Conservation (phyloP, 169 alveolate species). For the Eimeria sp. region DNA sequence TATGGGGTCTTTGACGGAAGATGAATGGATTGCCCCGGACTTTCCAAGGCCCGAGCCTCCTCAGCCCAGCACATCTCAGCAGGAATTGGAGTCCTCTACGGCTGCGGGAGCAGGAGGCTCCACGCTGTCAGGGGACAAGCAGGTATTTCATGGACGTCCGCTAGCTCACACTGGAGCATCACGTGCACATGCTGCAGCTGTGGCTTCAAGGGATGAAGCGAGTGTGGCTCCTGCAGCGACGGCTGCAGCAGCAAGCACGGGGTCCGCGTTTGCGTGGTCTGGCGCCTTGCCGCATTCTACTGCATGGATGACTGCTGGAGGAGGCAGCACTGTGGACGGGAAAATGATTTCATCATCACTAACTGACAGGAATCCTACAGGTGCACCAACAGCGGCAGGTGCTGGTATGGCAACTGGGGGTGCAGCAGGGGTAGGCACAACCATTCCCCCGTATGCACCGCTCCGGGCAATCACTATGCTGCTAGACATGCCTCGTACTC, state of each 20-base stretch:
- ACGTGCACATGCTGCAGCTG: not conserved
- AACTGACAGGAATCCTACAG: not conserved
- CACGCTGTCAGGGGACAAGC: not conserved
- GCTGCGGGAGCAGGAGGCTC: not conserved
- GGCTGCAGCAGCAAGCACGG: not conserved
- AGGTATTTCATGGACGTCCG: not conserved
- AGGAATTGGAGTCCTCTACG: not conserved
- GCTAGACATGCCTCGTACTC: not conserved
- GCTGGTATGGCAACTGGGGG: not conserved
- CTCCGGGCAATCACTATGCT: not conserved
- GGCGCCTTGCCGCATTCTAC: too few relatives aligned
- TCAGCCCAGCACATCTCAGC: not conserved
- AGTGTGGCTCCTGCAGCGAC: not conserved
- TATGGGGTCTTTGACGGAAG: slow-evolving; percentile 24
- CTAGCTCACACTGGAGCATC: not conserved
- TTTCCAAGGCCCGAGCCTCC: not conserved
- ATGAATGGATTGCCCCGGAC: slow-evolving; percentile 32
- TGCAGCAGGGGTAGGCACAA: not conserved
- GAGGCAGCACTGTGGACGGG: not conserved
- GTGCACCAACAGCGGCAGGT: not conserved
- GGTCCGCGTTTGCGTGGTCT: not conserved
- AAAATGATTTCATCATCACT: not conserved
- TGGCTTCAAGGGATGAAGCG: not conserved
- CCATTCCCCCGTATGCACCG: not conserved
- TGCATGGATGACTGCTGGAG: not conserved